A percentile compares a stretch with the other conserved stretches of the same genome.
Evolutionary conservation across 305 asterid genomes (phyloP).

Genomic region (Rubia balearica): DNA sequence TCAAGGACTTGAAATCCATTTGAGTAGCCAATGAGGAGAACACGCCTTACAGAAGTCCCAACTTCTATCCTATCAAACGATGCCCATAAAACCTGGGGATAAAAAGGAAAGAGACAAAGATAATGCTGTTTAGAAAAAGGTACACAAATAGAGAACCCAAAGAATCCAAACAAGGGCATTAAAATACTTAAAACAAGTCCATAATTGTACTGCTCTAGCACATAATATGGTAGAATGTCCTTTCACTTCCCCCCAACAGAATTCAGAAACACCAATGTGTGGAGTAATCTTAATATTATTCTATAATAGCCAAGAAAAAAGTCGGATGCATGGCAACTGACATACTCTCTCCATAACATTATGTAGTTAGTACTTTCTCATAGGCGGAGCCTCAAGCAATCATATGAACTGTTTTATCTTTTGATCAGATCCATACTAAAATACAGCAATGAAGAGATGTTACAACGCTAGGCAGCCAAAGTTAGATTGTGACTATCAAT

Average conservation of each 20-base stretch:
- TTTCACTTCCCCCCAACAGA: not conserved
- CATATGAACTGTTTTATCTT: no score
- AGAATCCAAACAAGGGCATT: not conserved
- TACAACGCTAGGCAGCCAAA: not conserved
- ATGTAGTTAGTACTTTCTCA: not conserved
- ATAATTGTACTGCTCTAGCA: not conserved
- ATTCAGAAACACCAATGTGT: not conserved
- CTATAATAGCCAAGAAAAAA: not conserved
- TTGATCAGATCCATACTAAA: not conserved
- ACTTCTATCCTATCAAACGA: constrained; percentile 86
- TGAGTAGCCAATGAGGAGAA: constrained; percentile 78
- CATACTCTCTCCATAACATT: not conserved
- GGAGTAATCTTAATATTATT: not conserved
- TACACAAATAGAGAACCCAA: not conserved
- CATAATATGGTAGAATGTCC: not conserved
- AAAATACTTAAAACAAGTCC: not conserved
- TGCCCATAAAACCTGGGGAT: constrained; percentile 83
- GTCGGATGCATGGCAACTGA: not conserved
- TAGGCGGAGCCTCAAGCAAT: not conserved
- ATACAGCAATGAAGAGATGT: not conserved
- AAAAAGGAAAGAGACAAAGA: not conserved
- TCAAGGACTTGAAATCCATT: constrained; percentile 95
- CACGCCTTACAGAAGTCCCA: constrained; percentile 44
- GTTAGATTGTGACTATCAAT: not conserved
- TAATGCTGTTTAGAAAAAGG: constrained; percentile 1